Base-by-base conservation (phyloP, 1,139 yeast species). In the Candida sp. region DNA sequence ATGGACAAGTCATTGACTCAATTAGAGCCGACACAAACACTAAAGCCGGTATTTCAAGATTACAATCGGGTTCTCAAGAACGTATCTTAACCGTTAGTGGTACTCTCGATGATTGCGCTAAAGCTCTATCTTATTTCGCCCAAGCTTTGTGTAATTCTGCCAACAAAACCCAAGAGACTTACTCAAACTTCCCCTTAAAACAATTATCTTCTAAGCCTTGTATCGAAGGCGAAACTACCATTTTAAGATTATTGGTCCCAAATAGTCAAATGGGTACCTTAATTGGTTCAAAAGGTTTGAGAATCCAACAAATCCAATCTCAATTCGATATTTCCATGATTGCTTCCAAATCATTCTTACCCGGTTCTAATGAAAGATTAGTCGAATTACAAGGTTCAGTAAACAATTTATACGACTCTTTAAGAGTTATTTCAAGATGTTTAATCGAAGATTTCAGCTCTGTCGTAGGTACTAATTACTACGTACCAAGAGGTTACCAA, bases 211-310 rank as follows among this genome's bases (percentile, higher is more conserved):
- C 70, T 19, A 64, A 75, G 32, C 77, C 81, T 12, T 66, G 76
- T 40, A 67, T 77, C 38, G 76, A 75, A 41, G 81, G 80, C 34
- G 70, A 73, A 43, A 72, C 79, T 6, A 74, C 86, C 25, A 74
- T 82, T 36, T 66, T 89, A 54, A 77, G 97, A 57, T 70, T 90
- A 43, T 71, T 91, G 49, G 76, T 90, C 48, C 91, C 96, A 39
- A 90, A 90, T 66, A 77, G 84, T 48, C 96, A 89, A 64, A 84
- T 90, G 82, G 97, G 97, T 37, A 84, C 96, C 8, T 79, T 90
- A 44, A 90, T 90, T 61, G 97, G 97, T 41, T 81, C 87, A 46
- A 87, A 80, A 53, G 97, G 97, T 41, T 71, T 75, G 32, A 79
- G 93, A 62, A 90, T 90, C 60, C 91, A 88, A 68, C 77, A 83